A percentile compares a stretch with the other conserved stretches of the same genome.
phyloP scores from a whole-genome alignment of 495 filamentous ascomycete genomes.

The Parmelia sp. region DNA sequence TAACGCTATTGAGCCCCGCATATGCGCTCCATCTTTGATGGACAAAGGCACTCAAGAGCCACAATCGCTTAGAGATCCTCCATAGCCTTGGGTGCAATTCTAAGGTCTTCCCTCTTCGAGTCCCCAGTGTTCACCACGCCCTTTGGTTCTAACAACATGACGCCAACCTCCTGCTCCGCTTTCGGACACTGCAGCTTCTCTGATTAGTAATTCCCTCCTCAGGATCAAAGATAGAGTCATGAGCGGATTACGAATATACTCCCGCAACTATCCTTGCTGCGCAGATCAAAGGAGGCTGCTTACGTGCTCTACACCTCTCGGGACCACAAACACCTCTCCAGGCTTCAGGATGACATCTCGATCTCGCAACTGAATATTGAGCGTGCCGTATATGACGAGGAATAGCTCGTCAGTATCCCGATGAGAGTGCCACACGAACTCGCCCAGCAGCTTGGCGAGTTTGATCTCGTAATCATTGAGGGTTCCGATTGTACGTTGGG shows the following conservation, averaged over 20 bases:
- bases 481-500: slow-evolving; percentile 26
- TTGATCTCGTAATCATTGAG: slow-evolving; percentile 33
- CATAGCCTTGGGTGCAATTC: slow-evolving; percentile 13
- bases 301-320: slow-evolving; percentile 21
- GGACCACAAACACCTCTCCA: slow-evolving; percentile 21
- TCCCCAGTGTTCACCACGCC: slow-evolving; percentile 21
- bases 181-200: slow-evolving; percentile 13
- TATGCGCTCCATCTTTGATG: not conserved
- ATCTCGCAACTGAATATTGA: slow-evolving; percentile 29
- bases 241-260: not conserved
- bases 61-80: not conserved
- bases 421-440: slow-evolving; percentile 37
- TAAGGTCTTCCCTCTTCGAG: slow-evolving; percentile 6
- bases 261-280: not conserved
- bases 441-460: slow-evolving; percentile 33
- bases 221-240: not conserved
- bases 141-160: slow-evolving; percentile 23
- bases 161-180: slow-evolving; percentile 20
- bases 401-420: slow-evolving; percentile 38
- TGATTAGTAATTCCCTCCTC: not conserved
- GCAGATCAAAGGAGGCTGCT: not conserved
- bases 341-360: slow-evolving; percentile 21
- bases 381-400: slow-evolving; percentile 28
- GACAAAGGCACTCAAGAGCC: not conserved
- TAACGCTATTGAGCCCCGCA: not conserved